Evolutionary conservation across 2,329 filamentous ascomycete species (phyloP).

Genomic region (Phialophora chinensis): DNA sequence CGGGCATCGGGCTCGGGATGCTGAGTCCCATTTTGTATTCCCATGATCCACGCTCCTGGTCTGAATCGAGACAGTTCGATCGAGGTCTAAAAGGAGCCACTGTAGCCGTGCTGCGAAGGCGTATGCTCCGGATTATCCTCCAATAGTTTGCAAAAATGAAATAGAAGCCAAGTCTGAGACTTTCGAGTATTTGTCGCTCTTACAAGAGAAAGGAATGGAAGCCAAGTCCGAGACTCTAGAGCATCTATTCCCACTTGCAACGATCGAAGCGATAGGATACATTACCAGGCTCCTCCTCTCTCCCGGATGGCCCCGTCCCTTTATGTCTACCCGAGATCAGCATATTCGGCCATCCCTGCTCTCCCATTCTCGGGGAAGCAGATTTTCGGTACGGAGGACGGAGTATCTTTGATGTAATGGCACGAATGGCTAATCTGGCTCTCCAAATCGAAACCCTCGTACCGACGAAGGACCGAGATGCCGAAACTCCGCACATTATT

Average conservation of each 20-base stretch:
- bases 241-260: constrained; percentile 49
- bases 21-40: background rate
- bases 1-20: background rate
- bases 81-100: background rate
- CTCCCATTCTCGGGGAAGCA: background rate
- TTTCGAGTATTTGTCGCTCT: constrained; percentile 14
- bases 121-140: background rate
- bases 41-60: background rate
- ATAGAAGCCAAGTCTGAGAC: too few species aligned
- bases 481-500: background rate
- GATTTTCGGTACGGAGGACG: background rate
- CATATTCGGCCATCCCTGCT: background rate
- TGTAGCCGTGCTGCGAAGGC: background rate
- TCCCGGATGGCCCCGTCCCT: too few species aligned
- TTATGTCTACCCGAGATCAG: constrained; percentile 18
- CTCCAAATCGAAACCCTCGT: background rate
- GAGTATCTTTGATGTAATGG: background rate
- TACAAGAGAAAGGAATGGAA: too few species aligned
- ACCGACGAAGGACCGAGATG: background rate
- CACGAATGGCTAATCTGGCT: background rate
- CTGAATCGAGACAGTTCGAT: background rate
- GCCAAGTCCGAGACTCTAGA: constrained; percentile 11
- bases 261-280: constrained; percentile 36
- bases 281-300: too few species aligned
- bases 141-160: background rate